Evolutionary conservation across 2,329 filamentous ascomycete species (phyloP), one percentile per base, ranked within the genome.

Genomic region (Westerdykella ornata): DNA sequence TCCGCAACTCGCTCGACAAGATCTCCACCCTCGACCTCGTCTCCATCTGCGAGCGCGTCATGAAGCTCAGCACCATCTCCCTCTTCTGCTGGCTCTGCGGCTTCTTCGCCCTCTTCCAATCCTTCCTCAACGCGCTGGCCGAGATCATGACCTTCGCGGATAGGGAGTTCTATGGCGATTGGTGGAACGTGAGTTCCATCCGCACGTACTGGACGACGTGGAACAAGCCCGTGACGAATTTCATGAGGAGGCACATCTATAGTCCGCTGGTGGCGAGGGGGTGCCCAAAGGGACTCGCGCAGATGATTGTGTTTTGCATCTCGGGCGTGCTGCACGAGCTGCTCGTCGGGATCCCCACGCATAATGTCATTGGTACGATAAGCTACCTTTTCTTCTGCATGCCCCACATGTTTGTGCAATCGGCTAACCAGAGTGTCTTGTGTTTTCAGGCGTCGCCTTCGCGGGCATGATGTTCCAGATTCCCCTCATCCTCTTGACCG

Each of bases 141-240:
- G 92, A 98, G 65, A 72, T 97, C 11, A 84, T 88, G 72, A 77
- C 78, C 33, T 98, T 98, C 57, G 92, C 84, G 14, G 92, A 98
- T 63, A 80, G 92, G 20, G 85, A 89, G 39, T 98, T 98, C 66
- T 98, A 98, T 66, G 84, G 86, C 29, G 88, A 95, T 59, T 98
- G 92, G 92, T 98, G 92, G 92, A 98, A 98, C 61, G 63, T 65
- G 2, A 56, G 82, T 41, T 88, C 82, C 51, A 73, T 97, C 5
- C 86, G 89, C 26, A 77, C 77, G 4, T 98, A 98, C 71, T 96
- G 90, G 90, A 81, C 89, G 16, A 85, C 84, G 1, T 98, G 92
- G 92, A 98, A 98, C 70, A 94, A 94, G 63, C 92, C 92, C 1
- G 90, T 98, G 5, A 94, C 94, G 60, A 83, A 88, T 44, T 98